A percentile compares a stretch with the other conserved stretches of the same genome.
Evolutionary conservation across 164 flowering plant genomes (phyloP).

Genomic region (Protea cynaroides): DNA sequence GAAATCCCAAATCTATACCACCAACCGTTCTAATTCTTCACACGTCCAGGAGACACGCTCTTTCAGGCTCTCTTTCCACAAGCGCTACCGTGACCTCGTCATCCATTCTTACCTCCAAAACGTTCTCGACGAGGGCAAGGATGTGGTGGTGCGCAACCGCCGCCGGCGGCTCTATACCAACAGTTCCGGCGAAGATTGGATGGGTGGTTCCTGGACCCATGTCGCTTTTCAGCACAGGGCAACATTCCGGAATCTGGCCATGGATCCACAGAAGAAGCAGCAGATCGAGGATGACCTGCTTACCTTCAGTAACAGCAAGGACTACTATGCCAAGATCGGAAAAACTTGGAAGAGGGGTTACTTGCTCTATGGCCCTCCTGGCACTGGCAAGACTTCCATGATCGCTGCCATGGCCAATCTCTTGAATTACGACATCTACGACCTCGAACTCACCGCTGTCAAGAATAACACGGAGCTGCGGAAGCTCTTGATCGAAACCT

Average conservation of each 20-base stretch:
- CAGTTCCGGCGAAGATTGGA: constrained; percentile 2
- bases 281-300: constrained; percentile 36
- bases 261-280: constrained; percentile 40
- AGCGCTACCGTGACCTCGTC: constrained; percentile 18
- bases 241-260: constrained; percentile 35
- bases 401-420: constrained; percentile 66
- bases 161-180: constrained; percentile 35
- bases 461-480: constrained; percentile 44
- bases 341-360: constrained; percentile 69
- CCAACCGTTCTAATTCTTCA: constrained; percentile 6
- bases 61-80: constrained; percentile 31
- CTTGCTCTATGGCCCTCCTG: constrained; percentile 61
- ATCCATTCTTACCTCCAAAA: constrained; percentile 17
- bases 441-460: constrained; percentile 53
- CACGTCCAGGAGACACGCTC: constrained; percentile 14
- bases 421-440: constrained; percentile 52
- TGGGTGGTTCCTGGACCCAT: constrained; percentile 32
- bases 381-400: constrained; percentile 71
- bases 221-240: constrained; percentile 43
- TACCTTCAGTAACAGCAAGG: constrained; percentile 29
- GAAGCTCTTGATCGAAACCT: constrained; percentile 42
- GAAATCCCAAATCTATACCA: constrained; percentile 9
- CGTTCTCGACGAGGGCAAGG: constrained; percentile 30
- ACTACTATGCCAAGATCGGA: constrained; percentile 27
- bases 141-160: constrained; percentile 14